Percentiles rank a stretch among this genome's conserved stretches.
Evolutionary conservation across 768 basidiomycete species (phyloP).

Genomic region (Russula emetica): DNA sequence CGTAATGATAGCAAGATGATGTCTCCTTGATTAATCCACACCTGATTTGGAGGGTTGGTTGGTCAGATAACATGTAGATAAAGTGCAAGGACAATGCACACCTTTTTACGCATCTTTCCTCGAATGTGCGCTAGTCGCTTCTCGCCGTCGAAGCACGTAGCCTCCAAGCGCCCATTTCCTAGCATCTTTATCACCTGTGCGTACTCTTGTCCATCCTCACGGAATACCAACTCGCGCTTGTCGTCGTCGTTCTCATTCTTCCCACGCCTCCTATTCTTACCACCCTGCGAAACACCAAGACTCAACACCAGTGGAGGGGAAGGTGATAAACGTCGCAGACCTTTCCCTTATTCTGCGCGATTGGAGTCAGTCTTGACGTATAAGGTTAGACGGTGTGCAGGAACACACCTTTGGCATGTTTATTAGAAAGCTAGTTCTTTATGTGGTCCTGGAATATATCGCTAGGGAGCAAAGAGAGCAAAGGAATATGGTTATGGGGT

Average conservation of each 20-base stretch:
- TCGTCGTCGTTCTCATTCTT: constrained; percentile 99
- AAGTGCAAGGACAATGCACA: constrained; percentile 35
- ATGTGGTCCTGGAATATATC: neutral
- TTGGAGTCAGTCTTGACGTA: neutral
- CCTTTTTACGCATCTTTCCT: constrained; percentile 99
- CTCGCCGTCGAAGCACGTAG: constrained; percentile 96
- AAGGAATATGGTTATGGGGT: neutral
- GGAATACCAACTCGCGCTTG: constrained; percentile 98
- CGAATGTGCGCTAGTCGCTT: constrained; percentile 96
- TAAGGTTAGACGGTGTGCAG: neutral
- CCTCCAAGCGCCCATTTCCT: constrained; percentile 95
- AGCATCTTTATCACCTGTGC: constrained; percentile 99
- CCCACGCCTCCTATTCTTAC: constrained; percentile 98
- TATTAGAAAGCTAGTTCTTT: neutral
- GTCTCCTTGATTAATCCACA: constrained; percentile 99
- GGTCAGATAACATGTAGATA: neutral
- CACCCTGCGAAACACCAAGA: constrained; percentile 57
- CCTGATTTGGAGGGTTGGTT: constrained; percentile 48
- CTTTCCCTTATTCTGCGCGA: constrained; percentile 68
- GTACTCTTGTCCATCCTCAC: constrained; percentile 98
- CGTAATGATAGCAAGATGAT: constrained; percentile 92
- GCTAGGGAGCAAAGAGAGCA: neutral
- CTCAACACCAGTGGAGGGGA: constrained; percentile 11
- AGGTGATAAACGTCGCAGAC: constrained; percentile 33
- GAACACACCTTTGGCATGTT: constrained; percentile 26